Evolutionary conservation across 1,284 basidiomycete genomes (phyloP).

Genomic region (Omphalotus olearius): DNA sequence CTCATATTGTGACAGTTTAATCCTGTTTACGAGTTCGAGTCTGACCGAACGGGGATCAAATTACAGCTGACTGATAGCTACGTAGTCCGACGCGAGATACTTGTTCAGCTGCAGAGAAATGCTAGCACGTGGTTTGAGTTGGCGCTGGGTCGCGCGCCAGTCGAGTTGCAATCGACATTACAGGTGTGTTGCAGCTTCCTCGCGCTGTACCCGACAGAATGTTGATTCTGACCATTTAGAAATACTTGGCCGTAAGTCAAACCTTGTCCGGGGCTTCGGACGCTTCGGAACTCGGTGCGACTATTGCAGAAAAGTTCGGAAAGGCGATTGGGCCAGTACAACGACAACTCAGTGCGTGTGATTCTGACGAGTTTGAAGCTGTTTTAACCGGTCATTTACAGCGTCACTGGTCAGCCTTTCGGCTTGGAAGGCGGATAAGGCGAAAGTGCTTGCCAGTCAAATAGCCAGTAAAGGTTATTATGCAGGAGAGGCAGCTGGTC

Average conservation of each 20-base stretch:
- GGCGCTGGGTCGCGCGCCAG: conserved; percentile 82
- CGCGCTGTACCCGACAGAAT: conserved; percentile 10
- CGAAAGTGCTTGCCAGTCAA: conserved; percentile 76
- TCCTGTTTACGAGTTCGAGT: conserved; percentile 80
- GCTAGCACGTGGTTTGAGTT: conserved; percentile 83
- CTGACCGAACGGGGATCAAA: conserved; percentile 71
- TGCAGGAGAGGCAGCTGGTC: conserved; percentile 81
- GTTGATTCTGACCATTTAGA: conserved; percentile 37
- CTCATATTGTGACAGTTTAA: conserved; percentile 61
- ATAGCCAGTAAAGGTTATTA: conserved; percentile 85
- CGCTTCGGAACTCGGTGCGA: conserved; percentile 84
- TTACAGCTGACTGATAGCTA: conserved; percentile 90
- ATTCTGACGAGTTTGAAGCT: background rate
- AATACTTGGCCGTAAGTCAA: conserved; percentile 77
- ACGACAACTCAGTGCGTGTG: conserved; percentile 64
- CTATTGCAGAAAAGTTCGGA: conserved; percentile 81
- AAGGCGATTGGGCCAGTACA: conserved; percentile 78
- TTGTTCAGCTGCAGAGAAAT: conserved; percentile 70
- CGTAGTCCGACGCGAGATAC: conserved; percentile 79
- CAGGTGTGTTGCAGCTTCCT: conserved; percentile 48
- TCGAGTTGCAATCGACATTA: conserved; percentile 89
- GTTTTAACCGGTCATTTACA: conserved; percentile 21
- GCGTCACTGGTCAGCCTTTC: conserved; percentile 60
- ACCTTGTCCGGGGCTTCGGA: conserved; percentile 57
- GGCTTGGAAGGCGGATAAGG: conserved; percentile 65